phyloP scores from a whole-genome alignment of 73 alveolate species.

The Paramecium tetraurelia region DNA sequence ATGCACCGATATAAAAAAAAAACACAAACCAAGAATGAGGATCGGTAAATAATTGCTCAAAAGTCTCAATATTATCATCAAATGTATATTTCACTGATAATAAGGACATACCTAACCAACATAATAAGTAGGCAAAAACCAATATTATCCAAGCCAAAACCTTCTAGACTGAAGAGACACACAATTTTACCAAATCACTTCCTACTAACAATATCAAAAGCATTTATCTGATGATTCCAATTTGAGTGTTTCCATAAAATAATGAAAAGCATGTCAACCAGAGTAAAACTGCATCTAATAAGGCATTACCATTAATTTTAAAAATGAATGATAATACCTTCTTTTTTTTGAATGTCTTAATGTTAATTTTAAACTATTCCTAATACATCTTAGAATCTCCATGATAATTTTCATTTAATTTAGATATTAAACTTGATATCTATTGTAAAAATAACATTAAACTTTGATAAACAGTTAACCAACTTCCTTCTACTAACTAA shows the following conservation, averaged over 20 bases:
- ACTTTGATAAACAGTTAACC: slow-evolving; percentile 13
- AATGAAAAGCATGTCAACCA: background rate
- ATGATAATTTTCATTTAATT: background rate
- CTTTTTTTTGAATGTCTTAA: slow-evolving; percentile 4
- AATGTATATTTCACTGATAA: background rate
- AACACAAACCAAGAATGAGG: background rate
- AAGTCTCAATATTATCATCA: slow-evolving; percentile 31
- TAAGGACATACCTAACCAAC: background rate
- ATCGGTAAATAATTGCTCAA: background rate
- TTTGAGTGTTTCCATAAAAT: background rate
- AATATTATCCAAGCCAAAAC: background rate
- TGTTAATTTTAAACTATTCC: background rate
- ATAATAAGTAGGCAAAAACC: background rate
- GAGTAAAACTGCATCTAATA: slow-evolving; percentile 12
- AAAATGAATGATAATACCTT: background rate
- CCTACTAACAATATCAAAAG: background rate
- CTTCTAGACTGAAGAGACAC: background rate
- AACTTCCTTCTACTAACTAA: background rate
- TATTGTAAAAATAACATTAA: background rate
- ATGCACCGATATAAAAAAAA: background rate
- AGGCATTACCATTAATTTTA: slow-evolving; percentile 23
- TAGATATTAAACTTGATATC: slow-evolving; percentile 2
- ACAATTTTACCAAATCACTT: slow-evolving; percentile 13
- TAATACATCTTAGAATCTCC: background rate
- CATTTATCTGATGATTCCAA: background rate